Conservation (phyloP, 73 alveolate species). For the Tetrahymena borealis region DNA sequence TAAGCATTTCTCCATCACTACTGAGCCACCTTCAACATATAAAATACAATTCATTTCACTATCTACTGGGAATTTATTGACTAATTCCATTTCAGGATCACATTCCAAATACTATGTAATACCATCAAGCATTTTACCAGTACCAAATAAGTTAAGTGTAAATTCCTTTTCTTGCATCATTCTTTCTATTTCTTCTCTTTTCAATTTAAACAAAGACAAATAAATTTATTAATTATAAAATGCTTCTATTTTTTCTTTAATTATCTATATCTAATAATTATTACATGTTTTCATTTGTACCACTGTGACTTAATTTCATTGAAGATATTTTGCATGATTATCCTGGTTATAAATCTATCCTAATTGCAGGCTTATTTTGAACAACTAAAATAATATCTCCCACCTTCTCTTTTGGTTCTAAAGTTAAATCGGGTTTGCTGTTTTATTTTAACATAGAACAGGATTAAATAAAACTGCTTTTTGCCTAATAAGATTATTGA, state of each 20-base stretch:
- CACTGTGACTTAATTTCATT: constrained; percentile 34
- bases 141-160: constrained; percentile 41
- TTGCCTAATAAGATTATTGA: not conserved
- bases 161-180: constrained; percentile 43
- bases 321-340: constrained; percentile 10
- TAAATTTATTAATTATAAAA: not conserved
- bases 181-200: constrained; percentile 32
- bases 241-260: not conserved
- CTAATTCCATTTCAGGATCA: constrained; percentile 30
- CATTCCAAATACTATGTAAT: not conserved
- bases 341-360: constrained; percentile 14
- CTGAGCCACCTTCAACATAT: constrained; percentile 17
- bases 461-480: not conserved
- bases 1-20: constrained; percentile 35
- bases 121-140: constrained; percentile 13
- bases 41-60: constrained; percentile 37
- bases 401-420: constrained; percentile 29
- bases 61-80: constrained; percentile 15
- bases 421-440: constrained; percentile 15
- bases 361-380: constrained; percentile 11
- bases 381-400: constrained; percentile 38
- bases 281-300: constrained; percentile 26
- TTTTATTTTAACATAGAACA: not conserved
- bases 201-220: not conserved
- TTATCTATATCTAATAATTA: not conserved